A percentile compares a stretch with the other conserved stretches of the same genome.
Conservation (phyloP, 768 basidiomycete genomes). For the Pisolithus sp. region DNA sequence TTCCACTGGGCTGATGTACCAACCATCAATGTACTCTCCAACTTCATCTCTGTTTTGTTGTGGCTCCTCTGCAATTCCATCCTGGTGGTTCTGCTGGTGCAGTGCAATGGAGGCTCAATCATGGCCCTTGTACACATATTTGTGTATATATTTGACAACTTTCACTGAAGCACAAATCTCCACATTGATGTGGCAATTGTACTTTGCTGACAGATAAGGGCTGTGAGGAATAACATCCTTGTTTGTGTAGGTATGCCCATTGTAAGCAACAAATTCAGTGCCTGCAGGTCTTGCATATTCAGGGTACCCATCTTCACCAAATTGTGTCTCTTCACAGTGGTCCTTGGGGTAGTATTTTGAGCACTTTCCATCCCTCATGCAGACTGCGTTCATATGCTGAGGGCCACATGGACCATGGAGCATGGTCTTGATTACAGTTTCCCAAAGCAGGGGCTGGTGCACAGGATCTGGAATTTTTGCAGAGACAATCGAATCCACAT, state of each 20-base stretch:
- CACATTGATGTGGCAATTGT: no score
- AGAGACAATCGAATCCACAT: no score
- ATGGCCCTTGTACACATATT: no score
- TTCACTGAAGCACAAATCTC: no score
- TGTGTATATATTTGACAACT: no score
- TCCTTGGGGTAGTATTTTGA: constrained; percentile 8
- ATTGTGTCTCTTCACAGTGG: constrained; percentile 19
- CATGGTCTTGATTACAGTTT: constrained; percentile 6
- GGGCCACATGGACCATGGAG: no score
- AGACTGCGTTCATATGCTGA: no score
- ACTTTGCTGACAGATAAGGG: background rate
- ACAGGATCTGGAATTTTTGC: no score
- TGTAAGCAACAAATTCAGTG: constrained; percentile 11
- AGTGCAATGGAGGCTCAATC: constrained; percentile 4
- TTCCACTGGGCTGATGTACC: no score
- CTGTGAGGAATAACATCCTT: no score
- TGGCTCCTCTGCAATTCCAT: constrained; percentile 6
- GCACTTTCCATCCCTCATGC: constrained; percentile 4
- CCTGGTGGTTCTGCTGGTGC: constrained; percentile 13
- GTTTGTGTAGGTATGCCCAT: constrained; percentile 14
- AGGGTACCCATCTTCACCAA: constrained; percentile 35
- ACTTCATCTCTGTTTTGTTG: no score
- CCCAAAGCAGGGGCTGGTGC: background rate
- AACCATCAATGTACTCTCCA: no score
- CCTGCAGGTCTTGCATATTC: constrained; percentile 14